These are phyloP conservation scores for Musa beccarii DNA, from an alignment of 176 grass and related monocot species.

Conservation along the genomic window DNA sequence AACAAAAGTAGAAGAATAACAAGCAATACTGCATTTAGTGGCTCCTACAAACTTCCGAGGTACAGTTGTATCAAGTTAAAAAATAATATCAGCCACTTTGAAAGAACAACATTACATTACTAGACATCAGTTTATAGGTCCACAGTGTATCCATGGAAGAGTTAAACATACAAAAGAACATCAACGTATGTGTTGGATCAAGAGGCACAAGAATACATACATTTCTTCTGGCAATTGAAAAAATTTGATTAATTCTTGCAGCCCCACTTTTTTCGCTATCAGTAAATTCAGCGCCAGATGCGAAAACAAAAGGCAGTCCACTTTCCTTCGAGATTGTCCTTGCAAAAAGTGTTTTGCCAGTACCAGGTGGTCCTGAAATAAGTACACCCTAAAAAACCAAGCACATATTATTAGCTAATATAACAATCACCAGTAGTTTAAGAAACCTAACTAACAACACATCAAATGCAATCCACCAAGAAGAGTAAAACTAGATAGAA, in stretches of 20 bases:
- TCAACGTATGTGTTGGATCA: neutral
- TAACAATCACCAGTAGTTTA: neutral
- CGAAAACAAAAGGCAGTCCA: constrained; percentile 30
- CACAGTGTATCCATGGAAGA: neutral
- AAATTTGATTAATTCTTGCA: constrained; percentile 30
- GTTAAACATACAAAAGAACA: neutral
- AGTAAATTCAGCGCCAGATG: constrained; percentile 29
- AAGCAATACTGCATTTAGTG: too few species aligned
- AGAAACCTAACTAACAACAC: neutral
- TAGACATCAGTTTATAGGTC: too few species aligned
- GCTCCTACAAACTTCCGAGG: neutral
- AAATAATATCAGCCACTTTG: too few species aligned
- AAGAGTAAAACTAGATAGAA: neutral
- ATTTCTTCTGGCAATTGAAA: constrained; percentile 28
- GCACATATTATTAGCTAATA: neutral
- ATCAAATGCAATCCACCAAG: neutral
- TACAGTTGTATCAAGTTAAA: too few species aligned
- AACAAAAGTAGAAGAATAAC: too few species aligned
- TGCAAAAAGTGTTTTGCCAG: constrained; percentile 30
- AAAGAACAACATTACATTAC: too few species aligned
- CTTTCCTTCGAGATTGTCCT: constrained; percentile 28
- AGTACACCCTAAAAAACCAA: constrained; percentile 20
- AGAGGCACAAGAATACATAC: constrained; percentile 8
- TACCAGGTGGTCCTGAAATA: constrained; percentile 26
- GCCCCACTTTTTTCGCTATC: constrained; percentile 33